phyloP scores from a whole-genome alignment of 169 alveolate genomes.

The Plasmodium yoelii region DNA sequence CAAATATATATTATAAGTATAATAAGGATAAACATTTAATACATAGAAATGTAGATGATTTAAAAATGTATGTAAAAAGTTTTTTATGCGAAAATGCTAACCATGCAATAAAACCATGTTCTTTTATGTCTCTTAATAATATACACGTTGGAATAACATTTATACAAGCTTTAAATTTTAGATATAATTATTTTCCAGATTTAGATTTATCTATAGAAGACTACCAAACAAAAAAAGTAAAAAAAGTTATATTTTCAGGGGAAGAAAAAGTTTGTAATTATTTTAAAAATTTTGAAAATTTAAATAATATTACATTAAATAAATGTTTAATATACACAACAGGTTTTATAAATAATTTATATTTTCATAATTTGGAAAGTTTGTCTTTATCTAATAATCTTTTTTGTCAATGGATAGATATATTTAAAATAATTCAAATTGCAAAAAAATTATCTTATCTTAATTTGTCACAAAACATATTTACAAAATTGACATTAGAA shows the following conservation, averaged over 20 bases:
- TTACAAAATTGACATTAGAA: constrained; percentile 9
- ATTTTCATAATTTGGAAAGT: constrained; percentile 33
- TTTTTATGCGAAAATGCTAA: background rate
- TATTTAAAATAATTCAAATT: constrained; percentile 44
- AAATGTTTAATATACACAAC: constrained; percentile 43
- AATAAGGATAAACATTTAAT: background rate
- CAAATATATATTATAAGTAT: constrained; percentile 14
- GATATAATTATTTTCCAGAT: constrained; percentile 58
- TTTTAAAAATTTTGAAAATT: constrained; percentile 36
- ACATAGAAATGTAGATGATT: background rate
- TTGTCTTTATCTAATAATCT: constrained; percentile 59
- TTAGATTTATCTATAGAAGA: constrained; percentile 59
- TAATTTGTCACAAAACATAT: constrained; percentile 55
- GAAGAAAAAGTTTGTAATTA: constrained; percentile 36
- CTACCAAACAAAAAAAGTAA: constrained; percentile 58
- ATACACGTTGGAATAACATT: constrained; percentile 69
- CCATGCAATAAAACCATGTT: constrained; percentile 12
- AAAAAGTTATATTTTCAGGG: constrained; percentile 57
- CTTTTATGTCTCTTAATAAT: constrained; percentile 53
- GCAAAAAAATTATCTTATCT: constrained; percentile 53
- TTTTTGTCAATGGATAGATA: constrained; percentile 41
- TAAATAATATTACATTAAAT: constrained; percentile 53
- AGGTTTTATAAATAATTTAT: constrained; percentile 14
- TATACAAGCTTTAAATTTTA: constrained; percentile 43
- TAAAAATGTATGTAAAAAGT: background rate